Conservation (phyloP, 1,139 yeast genomes). For the Magnusiomyces suaveolens region DNA sequence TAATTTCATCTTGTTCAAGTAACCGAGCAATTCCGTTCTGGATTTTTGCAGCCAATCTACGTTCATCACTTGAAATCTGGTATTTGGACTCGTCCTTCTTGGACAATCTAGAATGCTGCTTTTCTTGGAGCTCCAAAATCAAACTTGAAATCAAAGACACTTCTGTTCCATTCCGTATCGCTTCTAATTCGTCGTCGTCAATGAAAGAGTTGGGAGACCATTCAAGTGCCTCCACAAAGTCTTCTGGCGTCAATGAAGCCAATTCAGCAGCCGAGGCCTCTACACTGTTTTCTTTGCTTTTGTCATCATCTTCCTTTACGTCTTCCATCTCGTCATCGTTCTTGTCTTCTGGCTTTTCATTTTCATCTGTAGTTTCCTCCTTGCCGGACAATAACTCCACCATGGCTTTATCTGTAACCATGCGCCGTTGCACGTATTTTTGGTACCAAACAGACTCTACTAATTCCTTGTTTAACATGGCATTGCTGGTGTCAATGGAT, state of each 20-base stretch:
- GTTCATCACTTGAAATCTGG: constrained; percentile 40
- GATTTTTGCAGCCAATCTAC: constrained; percentile 41
- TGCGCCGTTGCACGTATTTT: constrained; percentile 39
- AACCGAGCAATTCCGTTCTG: constrained; percentile 44
- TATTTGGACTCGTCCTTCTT: constrained; percentile 26
- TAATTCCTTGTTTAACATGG: constrained; percentile 53
- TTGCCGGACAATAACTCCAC: constrained; percentile 11
- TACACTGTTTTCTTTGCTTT: constrained; percentile 14
- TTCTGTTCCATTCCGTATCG: constrained; percentile 38
- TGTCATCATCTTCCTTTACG: constrained; percentile 19
- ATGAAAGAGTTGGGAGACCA: constrained; percentile 49
- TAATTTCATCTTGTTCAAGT: constrained; percentile 24
- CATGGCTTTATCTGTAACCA: constrained; percentile 20
- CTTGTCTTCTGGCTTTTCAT: constrained; percentile 15
- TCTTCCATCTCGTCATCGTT: constrained; percentile 11
- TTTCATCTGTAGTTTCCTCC: constrained; percentile 13
- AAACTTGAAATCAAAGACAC: constrained; percentile 49
- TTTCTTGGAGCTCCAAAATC: constrained; percentile 48
- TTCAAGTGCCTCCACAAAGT: constrained; percentile 40
- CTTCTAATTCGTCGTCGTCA: constrained; percentile 45
- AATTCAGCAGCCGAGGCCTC: constrained; percentile 16
- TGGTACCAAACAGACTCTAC: constrained; percentile 72
- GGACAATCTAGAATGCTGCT: constrained; percentile 52
- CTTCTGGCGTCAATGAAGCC: constrained; percentile 15
- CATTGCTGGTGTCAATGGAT: constrained; percentile 54